phyloP scores from a whole-genome alignment of 2,329 filamentous ascomycete genomes.

The Aspergillus jensenii region DNA sequence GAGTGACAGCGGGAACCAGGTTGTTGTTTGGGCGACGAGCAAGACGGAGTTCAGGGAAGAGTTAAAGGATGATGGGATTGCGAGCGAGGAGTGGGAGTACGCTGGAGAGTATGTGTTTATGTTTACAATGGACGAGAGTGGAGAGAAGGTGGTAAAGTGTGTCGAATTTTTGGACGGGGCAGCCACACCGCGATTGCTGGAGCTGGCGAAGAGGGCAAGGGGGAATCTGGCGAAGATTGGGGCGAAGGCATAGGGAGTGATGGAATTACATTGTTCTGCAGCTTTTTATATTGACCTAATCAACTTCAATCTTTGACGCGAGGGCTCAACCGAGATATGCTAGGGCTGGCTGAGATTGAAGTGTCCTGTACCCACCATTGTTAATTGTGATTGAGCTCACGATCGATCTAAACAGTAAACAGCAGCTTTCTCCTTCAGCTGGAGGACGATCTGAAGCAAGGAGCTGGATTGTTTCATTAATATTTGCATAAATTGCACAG shows the following conservation, averaged over 20 bases:
- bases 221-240: background rate
- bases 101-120: slow-evolving; percentile 2
- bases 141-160: background rate
- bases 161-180: slow-evolving; percentile 6
- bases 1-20: background rate
- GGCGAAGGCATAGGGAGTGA: background rate
- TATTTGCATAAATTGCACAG: no score
- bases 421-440: no score
- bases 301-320: no score
- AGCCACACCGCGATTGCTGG: background rate
- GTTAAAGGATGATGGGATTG: background rate
- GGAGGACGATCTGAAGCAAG: background rate
- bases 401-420: no score
- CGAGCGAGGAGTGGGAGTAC: background rate
- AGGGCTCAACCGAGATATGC: no score
- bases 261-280: no score
- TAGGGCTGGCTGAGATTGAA: no score
- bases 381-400: no score
- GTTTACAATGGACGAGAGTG: background rate
- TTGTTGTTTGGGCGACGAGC: slow-evolving; percentile 2
- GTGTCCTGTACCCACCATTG: no score
- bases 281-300: no score
- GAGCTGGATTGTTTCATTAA: no score
- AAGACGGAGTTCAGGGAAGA: background rate
- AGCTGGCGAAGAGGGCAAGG: background rate